Conservation (phyloP, 1,284 basidiomycete genomes). For the Austroboletus rostrupii region DNA sequence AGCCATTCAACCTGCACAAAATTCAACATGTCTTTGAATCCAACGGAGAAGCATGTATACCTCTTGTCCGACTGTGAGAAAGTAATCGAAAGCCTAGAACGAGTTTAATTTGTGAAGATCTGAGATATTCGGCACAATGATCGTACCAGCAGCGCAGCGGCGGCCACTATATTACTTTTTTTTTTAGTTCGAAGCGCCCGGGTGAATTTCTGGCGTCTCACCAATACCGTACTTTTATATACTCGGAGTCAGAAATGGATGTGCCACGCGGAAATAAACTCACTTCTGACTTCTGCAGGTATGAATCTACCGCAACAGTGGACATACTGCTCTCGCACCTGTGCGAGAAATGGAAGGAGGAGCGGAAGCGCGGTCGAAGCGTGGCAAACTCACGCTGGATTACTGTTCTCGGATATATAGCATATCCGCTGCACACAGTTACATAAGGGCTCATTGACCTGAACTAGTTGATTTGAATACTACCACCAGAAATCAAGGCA, state of each 20-base stretch:
- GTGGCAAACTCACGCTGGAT: too few relatives aligned
- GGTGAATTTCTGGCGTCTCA: slow-evolving; percentile 3
- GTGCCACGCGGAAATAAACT: background rate
- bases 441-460: too few relatives aligned
- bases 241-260: background rate
- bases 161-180: slow-evolving; percentile 9
- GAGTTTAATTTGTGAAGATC: background rate
- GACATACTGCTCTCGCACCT: slow-evolving; percentile 9
- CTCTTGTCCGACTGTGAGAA: slow-evolving; percentile 17
- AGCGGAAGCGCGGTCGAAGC: too few relatives aligned
- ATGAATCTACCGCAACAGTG: slow-evolving; percentile 12
- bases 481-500: too few relatives aligned
- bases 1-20: slow-evolving; percentile 16
- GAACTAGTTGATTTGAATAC: too few relatives aligned
- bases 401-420: too few relatives aligned
- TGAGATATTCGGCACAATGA: background rate
- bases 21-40: background rate
- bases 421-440: too few relatives aligned
- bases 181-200: background rate
- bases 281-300: slow-evolving; percentile 16
- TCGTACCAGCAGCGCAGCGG: slow-evolving; percentile 13
- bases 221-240: slow-evolving; percentile 12
- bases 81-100: slow-evolving; percentile 17
- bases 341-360: background rate
- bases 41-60: background rate